These are phyloP conservation scores for Zygoascus hellenicus DNA, from an alignment of 1,139 yeast species.

Conservation along the genomic window DNA sequence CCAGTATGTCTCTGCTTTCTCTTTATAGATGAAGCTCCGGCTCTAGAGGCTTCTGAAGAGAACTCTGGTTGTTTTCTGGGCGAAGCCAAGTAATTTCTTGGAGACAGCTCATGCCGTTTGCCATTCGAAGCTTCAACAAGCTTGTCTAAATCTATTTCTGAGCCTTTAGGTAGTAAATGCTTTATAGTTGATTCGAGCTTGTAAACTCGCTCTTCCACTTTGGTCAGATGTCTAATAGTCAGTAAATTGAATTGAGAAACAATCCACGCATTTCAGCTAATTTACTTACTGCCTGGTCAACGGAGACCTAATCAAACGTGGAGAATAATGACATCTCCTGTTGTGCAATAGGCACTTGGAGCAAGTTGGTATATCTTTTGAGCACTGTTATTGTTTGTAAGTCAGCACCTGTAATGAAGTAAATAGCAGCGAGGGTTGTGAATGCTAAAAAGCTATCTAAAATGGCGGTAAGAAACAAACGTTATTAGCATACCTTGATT, in stretches of 20 bases:
- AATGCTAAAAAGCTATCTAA: no score
- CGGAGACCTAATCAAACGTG: constrained; percentile 72
- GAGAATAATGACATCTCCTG: constrained; percentile 74
- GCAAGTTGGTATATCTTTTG: constrained; percentile 70
- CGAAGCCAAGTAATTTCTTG: no score
- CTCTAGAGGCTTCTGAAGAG: no score
- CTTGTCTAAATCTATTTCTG: constrained; percentile 36
- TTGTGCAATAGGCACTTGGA: constrained; percentile 66
- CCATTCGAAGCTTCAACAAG: neutral
- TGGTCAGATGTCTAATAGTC: constrained; percentile 43
- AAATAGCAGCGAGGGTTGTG: no score
- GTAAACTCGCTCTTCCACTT: constrained; percentile 60
- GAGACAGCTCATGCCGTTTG: neutral
- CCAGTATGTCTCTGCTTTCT: no score
- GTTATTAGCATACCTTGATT: constrained; percentile 38
- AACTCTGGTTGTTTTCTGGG: no score
- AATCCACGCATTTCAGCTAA: neutral
- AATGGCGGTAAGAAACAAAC: constrained; percentile 8
- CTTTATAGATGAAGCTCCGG: no score
- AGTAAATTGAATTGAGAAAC: neutral
- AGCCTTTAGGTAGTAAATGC: constrained; percentile 38
- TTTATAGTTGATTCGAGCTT: constrained; percentile 50
- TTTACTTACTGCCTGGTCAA: constrained; percentile 60
- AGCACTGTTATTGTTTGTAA: constrained; percentile 37
- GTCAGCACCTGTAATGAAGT: no score